Evolutionary conservation across 108 stramenopile species (phyloP), one percentile per base, ranked within the genome.

Genomic region (Phaeodactylum tricornutum): DNA sequence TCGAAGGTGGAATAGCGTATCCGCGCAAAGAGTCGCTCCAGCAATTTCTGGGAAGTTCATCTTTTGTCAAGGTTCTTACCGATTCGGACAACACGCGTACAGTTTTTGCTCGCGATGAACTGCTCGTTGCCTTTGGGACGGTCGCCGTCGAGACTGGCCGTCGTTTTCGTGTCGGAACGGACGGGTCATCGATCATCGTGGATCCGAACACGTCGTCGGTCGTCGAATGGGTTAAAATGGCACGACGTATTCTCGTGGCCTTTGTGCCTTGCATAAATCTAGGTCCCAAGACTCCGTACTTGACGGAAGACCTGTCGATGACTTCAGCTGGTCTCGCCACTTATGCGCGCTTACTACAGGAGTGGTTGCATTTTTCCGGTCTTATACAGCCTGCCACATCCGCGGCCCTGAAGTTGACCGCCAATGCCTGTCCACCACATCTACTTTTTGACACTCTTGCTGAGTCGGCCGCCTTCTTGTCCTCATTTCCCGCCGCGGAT

Each of bases 241-340:
- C 70, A 0, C 15, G 60, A 14, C 29, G 41, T 37, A 31, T 72
- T 20, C 47, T 76, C 31, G 49, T 38, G 7, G 48, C 58, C 2
- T 68, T 71, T 37, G 27, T 15, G 16, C 29, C 62, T 11, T 76
- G 70, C 46, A 35, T 69, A 8, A 29, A 12, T 1, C 68, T 66
- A 66, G 48, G 42, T 19, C 9, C 43, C 2, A 26, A 27, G 7
- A 23, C 49, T 8, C 5, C 43, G 4, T 66, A 59, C 44, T 49
- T 72, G 50, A 70, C 68, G 9, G 70, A 71, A 41, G 59, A 65
- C 27, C 34, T 72, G 32, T 44, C 61, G n/a, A 36, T 76, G 39
- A 19, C 46, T 12, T 40, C 54, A 20, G 67, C 70, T 11, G 55
- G 60, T 19, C 57, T 64, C 59, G 46, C 56, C 6, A 38, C 33